A percentile compares a stretch with the other conserved stretches of the same genome.
Evolutionary conservation across 2,329 filamentous ascomycete species (phyloP).

Genomic region (Myriosclerotinia scirpicola): DNA sequence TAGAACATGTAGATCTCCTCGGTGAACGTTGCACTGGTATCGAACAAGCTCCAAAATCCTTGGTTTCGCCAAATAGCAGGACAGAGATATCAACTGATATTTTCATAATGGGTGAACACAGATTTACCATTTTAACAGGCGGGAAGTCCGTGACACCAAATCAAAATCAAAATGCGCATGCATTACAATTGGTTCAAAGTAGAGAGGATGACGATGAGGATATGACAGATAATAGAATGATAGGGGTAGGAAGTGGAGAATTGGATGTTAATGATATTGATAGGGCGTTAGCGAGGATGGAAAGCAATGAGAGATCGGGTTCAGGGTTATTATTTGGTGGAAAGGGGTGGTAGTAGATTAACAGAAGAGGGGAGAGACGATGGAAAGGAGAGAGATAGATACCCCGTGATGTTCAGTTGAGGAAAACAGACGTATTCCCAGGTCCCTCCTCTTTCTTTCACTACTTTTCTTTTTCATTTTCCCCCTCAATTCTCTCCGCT

Average conservation of each 20-base stretch:
- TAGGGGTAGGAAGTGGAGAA: constrained; percentile 27
- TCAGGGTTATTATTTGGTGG: constrained; percentile 26
- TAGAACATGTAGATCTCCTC: constrained; percentile 39
- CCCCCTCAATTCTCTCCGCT: not conserved
- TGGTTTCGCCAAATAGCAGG: constrained; percentile 6
- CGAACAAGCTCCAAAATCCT: constrained; percentile 33
- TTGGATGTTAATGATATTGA: constrained; percentile 67
- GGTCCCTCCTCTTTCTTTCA: not conserved
- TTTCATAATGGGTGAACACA: constrained; percentile 39
- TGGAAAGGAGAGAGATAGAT: constrained; percentile 15
- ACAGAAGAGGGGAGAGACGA: constrained; percentile 28
- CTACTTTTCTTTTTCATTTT: not conserved
- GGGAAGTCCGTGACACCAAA: constrained; percentile 24
- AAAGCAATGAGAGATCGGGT: constrained; percentile 38
- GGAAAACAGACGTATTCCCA: constrained; percentile 12
- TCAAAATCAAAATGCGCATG: constrained; percentile 22
- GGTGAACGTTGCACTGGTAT: constrained; percentile 40
- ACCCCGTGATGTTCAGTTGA: constrained; percentile 9
- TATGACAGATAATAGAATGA: constrained; percentile 8
- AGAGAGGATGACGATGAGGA: constrained; percentile 30
- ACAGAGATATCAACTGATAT: constrained; percentile 35
- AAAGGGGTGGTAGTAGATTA: constrained; percentile 46
- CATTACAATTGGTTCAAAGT: constrained; percentile 33
- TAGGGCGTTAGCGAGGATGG: constrained; percentile 57
- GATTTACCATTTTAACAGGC: constrained; percentile 35